phyloP scores from a whole-genome alignment of 2,329 filamentous ascomycete species.

The Ceratocystis huliohia region DNA sequence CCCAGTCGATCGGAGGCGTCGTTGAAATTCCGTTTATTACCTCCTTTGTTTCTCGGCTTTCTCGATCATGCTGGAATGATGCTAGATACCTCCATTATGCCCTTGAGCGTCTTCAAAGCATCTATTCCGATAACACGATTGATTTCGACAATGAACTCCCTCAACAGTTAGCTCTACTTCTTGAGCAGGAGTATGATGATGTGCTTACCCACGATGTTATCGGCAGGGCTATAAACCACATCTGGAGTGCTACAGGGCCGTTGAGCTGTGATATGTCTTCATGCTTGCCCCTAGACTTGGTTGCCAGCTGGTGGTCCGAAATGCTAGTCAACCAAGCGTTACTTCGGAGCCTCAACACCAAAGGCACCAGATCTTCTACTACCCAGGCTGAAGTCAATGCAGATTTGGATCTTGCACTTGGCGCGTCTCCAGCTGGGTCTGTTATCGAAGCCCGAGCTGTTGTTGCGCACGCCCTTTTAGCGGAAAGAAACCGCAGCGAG shows the following conservation, averaged over 20 bases:
- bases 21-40: not conserved
- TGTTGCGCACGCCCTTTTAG: constrained; percentile 45
- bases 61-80: constrained; percentile 69
- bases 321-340: constrained; percentile 58
- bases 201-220: constrained; percentile 67
- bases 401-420: constrained; percentile 55
- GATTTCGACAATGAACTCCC: constrained; percentile 53
- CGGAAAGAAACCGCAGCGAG: constrained; percentile 40
- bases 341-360: constrained; percentile 46
- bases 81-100: constrained; percentile 53
- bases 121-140: constrained; percentile 33
- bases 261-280: constrained; percentile 68
- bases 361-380: constrained; percentile 29
- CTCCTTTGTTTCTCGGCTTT: constrained; percentile 48
- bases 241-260: constrained; percentile 7
- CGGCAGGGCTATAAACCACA: constrained; percentile 48
- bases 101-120: constrained; percentile 32
- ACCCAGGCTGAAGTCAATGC: constrained; percentile 31
- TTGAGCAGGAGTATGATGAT: constrained; percentile 69
- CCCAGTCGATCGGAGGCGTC: not conserved
- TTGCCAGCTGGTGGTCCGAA: constrained; percentile 84
- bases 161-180: constrained; percentile 59
- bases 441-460: constrained; percentile 51
- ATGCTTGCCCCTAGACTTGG: constrained; percentile 72
- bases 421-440: constrained; percentile 65